Conservation (phyloP, 345 rosid species). For the Barbarea vulgaris region DNA sequence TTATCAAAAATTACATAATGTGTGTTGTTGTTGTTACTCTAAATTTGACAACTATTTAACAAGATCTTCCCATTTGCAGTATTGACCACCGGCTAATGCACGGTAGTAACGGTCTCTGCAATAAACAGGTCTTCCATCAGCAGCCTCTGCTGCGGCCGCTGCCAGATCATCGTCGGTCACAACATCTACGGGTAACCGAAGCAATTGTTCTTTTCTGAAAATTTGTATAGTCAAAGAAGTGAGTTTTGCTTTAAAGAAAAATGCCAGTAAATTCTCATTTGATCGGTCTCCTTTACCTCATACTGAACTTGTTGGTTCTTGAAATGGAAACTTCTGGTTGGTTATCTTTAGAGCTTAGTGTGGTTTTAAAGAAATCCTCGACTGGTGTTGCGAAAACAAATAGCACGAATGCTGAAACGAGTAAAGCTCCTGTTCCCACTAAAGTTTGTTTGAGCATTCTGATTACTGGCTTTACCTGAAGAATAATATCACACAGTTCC, state of each 20-base stretch:
- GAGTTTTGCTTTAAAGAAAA: neutral
- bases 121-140: slow-evolving; percentile 93
- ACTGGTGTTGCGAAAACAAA: slow-evolving; percentile 85
- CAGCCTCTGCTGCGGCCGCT: slow-evolving; percentile 95
- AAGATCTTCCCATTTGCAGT: slow-evolving; percentile 98
- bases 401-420: slow-evolving; percentile 64
- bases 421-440: slow-evolving; percentile 77
- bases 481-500: neutral
- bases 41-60: slow-evolving; percentile 24
- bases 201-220: slow-evolving; percentile 74
- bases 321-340: slow-evolving; percentile 47
- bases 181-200: slow-evolving; percentile 70
- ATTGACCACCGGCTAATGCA: slow-evolving; percentile 95
- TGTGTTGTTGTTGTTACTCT: neutral
- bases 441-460: slow-evolving; percentile 86
- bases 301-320: slow-evolving; percentile 56
- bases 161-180: slow-evolving; percentile 75
- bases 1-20: slow-evolving; percentile 5
- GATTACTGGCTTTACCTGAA: slow-evolving; percentile 90
- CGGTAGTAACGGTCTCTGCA: slow-evolving; percentile 95
- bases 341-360: slow-evolving; percentile 45
- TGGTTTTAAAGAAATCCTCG: slow-evolving; percentile 59
- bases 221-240: neutral
- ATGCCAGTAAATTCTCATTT: neutral
- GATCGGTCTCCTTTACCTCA: slow-evolving; percentile 51